Evolutionary conservation across 768 basidiomycete species (phyloP).

Genomic region (Boletales sp.): DNA sequence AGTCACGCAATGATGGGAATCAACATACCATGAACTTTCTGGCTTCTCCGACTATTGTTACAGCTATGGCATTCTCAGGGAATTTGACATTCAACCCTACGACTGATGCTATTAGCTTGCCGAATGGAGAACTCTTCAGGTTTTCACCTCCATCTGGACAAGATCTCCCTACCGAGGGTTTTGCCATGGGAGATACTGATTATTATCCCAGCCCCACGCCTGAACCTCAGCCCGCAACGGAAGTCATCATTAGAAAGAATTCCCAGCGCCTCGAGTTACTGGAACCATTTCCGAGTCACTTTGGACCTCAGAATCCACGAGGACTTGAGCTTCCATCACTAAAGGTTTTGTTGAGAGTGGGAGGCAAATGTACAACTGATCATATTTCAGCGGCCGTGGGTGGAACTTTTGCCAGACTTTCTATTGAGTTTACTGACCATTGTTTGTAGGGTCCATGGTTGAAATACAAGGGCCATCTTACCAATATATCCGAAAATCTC

Average conservation of each 20-base stretch:
- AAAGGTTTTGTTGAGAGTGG: constrained; percentile 83
- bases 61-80: constrained; percentile 96
- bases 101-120: constrained; percentile 64
- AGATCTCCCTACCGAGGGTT: constrained; percentile 81
- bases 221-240: constrained; percentile 67
- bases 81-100: constrained; percentile 91
- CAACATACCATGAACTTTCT: constrained; percentile 95
- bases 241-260: constrained; percentile 70
- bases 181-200: constrained; percentile 65
- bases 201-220: constrained; percentile 80
- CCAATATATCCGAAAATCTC: constrained; percentile 95
- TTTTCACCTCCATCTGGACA: constrained; percentile 83
- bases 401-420: constrained; percentile 4
- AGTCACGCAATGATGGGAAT: constrained; percentile 97
- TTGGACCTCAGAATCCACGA: constrained; percentile 46
- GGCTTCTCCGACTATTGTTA: constrained; percentile 94
- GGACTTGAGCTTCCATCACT: constrained; percentile 76
- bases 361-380: constrained; percentile 99
- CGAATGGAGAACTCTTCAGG: constrained; percentile 75
- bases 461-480: constrained; percentile 96
- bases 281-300: constrained; percentile 80
- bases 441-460: constrained; percentile 84
- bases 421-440: constrained; percentile 2
- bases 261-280: constrained; percentile 87
- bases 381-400: constrained; percentile 94